Base-by-base conservation (phyloP, 2,329 filamentous ascomycete genomes). In the Xylariaceae sp. region DNA sequence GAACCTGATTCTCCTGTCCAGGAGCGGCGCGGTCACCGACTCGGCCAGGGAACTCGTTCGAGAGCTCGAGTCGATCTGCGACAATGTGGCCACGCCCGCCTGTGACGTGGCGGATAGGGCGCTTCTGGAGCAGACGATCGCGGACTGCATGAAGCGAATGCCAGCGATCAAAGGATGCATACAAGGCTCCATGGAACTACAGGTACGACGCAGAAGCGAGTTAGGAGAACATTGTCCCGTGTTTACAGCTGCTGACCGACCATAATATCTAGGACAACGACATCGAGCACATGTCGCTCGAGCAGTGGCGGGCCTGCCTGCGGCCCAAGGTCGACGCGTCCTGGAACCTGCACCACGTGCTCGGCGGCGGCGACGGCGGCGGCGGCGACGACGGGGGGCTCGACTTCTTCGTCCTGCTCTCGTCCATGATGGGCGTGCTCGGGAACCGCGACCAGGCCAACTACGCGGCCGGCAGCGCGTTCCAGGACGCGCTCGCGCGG, bases 111-210 rank as follows among this genome's bases (percentile, higher is more conserved):
- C 46, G 18, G 47, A 56, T 31, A 47, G 35, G 28, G 32, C 40
- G 4, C 47, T 53, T 14, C 42, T 67, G 2, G 41, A 44, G 19
- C 47, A 29, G 9, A 47, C 46, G 5, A 36, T 58, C 5, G 39
- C 41, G 9, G 43, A 34, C 13, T 31, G 28, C 14, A 34, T 24
- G 33, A 38, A 39, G 19, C 45, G 40, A 31, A 57, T 39, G 58
- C 60, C 5, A 48, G 64, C 16, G 39, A 55, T 37, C 58, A 65
- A 19, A 46, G 67, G 30, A 37, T 69, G 18, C 60, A 67, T 70
- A 9, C 64, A 68, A 35, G 51, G 50, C 5, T 56, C 64, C 2
- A 64, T 67, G 62, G 60, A 63, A 11, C 41, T 60, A 2, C 37
- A 45, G 37, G 48, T 52, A 48, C 19, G 36, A 22, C 22, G 17